These are phyloP conservation scores for Cornus kousa DNA, from an alignment of 148 eudicot genomes.

Conservation along the genomic window DNA sequence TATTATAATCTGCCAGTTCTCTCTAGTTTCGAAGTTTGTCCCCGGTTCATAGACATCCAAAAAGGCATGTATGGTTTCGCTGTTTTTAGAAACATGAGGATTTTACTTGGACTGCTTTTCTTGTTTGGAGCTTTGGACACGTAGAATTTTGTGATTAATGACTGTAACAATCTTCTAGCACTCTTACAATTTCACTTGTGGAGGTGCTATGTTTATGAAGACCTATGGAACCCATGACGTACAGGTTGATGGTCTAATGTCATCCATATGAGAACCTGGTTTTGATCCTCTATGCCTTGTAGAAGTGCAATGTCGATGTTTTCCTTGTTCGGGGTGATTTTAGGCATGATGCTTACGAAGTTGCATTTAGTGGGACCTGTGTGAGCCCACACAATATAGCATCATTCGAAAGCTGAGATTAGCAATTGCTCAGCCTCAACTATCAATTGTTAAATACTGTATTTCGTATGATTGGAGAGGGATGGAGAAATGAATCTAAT, in stretches of 20 bases:
- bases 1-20: not conserved
- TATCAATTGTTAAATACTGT: too few relatives aligned
- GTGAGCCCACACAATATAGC: too few relatives aligned
- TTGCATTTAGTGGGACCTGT: too few relatives aligned
- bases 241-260: not conserved
- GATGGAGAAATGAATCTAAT: too few relatives aligned
- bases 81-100: not conserved
- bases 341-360: too few relatives aligned
- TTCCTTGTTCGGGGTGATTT: not conserved
- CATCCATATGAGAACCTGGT: not conserved
- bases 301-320: not conserved
- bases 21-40: not conserved
- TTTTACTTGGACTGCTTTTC: not conserved
- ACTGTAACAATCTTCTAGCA: not conserved
- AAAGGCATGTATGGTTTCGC: not conserved
- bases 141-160: not conserved
- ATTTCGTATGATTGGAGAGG: too few relatives aligned
- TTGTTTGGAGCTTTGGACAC: not conserved
- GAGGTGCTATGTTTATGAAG: not conserved
- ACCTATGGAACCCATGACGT: not conserved
- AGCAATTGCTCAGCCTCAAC: too few relatives aligned
- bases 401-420: too few relatives aligned
- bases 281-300: not conserved
- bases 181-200: not conserved
- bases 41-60: slow-evolving; percentile 11